Base-by-base conservation (phyloP, 352 stramenopile species). In the Pythium utonaiense region DNA sequence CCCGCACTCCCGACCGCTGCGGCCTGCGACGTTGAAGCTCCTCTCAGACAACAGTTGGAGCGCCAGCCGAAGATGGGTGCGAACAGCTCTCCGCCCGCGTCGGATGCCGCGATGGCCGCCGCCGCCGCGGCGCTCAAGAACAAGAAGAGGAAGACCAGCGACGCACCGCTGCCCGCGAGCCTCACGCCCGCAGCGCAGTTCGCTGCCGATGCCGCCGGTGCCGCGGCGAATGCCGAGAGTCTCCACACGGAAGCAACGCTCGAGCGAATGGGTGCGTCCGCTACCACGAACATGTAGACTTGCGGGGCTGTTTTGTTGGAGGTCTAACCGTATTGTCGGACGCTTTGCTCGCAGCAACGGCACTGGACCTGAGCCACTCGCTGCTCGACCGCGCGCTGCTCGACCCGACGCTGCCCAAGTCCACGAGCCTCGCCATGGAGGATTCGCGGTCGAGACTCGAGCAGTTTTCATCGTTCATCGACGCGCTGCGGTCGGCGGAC, bases 101-200 rank as follows among this genome's bases (percentile, higher is more conserved):
- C 64, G 16, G 64, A 70, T 13, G 53, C 64, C 3, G 28, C 31
- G 36, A 56, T 54, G 53, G 33, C 47, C 3, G 50, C 56, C 36
- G 41, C 59, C 24, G 34, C 53, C 21, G 59, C 59, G 14, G 53
- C 48, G 1, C 28, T 68, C 6, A 64, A 69, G 51, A 60, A 48
- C 50, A 88, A 88, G 69, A 91, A 88, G 68, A 78, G 81, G 64
- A 87, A 87, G 69, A 75, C 62, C 10, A 70, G 64, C 53, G 64
- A 66, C 28, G 56, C 64, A 24, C 64, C 64, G 19, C 53, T 66
- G 52, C 64, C 66, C 22, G 48, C 52, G 40, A 59, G 22, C 50
- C 60, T 57, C 27, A 38, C 48, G 16, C 6, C 42, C 19, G 42
- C 42, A 1, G 42, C 48, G 17, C 42, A 34, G 16, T 33, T 47